phyloP scores from a whole-genome alignment of 345 rosid genomes.

The Salix purpurea region DNA sequence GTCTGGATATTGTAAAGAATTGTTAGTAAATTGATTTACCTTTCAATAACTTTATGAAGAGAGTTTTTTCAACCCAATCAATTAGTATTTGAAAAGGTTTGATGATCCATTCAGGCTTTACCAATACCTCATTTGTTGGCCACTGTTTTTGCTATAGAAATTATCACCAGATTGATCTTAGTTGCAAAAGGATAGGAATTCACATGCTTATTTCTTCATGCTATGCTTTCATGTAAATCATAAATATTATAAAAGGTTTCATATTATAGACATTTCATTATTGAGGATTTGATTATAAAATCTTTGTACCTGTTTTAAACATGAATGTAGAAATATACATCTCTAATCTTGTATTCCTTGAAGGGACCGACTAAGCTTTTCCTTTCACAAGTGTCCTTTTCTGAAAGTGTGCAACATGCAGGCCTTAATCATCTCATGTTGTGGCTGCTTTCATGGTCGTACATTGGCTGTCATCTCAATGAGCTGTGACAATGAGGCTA shows the following conservation, averaged over 20 bases:
- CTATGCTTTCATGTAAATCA: neutral
- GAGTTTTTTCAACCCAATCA: too few species aligned
- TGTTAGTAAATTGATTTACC: too few species aligned
- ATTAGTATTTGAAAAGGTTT: neutral
- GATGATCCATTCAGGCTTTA: neutral
- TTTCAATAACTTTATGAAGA: too few species aligned
- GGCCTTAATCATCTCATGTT: slow-evolving; percentile 90
- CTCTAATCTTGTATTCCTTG: neutral
- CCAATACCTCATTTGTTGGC: neutral
- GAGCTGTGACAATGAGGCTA: slow-evolving; percentile 99
- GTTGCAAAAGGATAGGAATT: too few species aligned
- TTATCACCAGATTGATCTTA: too few species aligned
- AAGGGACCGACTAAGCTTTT: neutral
- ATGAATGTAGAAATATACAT: neutral
- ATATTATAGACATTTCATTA: too few species aligned
- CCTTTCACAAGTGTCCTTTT: slow-evolving; percentile 2
- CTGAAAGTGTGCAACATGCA: slow-evolving; percentile 26
- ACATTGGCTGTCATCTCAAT: slow-evolving; percentile 87
- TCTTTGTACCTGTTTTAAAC: neutral
- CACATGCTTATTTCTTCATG: too few species aligned
- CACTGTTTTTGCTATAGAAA: neutral
- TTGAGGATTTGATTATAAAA: too few species aligned
- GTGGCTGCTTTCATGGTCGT: slow-evolving; percentile 99
- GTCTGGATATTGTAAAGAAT: too few species aligned
- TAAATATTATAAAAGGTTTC: neutral